Evolutionary conservation across 192 early-diverging fungal species (phyloP).

Genomic region (Pilaira anomala): DNA sequence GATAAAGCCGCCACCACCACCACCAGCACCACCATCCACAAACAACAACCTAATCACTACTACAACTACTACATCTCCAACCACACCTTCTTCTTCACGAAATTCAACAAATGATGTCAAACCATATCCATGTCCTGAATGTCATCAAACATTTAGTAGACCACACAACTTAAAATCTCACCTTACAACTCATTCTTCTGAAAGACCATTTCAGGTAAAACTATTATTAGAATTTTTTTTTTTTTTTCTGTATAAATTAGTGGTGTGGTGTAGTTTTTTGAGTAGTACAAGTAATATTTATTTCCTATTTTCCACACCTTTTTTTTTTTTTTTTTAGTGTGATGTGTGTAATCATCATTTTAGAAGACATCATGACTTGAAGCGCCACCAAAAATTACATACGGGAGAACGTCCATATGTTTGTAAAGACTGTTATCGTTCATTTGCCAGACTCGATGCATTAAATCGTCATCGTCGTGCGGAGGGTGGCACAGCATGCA

Average conservation of each 20-base stretch:
- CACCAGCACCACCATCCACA: not conserved
- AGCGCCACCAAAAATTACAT: constrained; percentile 80
- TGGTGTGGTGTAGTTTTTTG: too few relatives aligned
- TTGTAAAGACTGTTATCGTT: constrained; percentile 71
- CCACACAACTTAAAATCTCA: constrained; percentile 36
- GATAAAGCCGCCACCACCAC: not conserved
- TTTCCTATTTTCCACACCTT: not conserved
- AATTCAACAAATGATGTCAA: not conserved
- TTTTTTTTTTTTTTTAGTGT: constrained; percentile 26
- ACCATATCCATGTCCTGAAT: constrained; percentile 25
- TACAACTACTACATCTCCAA: not conserved
- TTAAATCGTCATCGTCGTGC: constrained; percentile 68
- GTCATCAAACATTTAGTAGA: constrained; percentile 31
- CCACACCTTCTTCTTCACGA: not conserved
- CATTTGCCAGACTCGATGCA: constrained; percentile 81
- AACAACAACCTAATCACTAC: not conserved
- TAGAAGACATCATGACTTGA: constrained; percentile 83
- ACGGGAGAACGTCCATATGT: constrained; percentile 74
- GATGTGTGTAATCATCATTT: constrained; percentile 33
- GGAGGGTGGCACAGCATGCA: constrained; percentile 38
- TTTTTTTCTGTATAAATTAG: too few relatives aligned
- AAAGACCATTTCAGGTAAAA: constrained; percentile 31
- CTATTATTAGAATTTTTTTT: too few relatives aligned
- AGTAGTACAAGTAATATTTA: too few relatives aligned
- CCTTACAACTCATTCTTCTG: constrained; percentile 30